phyloP scores from a whole-genome alignment of 805 yeast genomes.

The Hanseniaspora meyeri region DNA sequence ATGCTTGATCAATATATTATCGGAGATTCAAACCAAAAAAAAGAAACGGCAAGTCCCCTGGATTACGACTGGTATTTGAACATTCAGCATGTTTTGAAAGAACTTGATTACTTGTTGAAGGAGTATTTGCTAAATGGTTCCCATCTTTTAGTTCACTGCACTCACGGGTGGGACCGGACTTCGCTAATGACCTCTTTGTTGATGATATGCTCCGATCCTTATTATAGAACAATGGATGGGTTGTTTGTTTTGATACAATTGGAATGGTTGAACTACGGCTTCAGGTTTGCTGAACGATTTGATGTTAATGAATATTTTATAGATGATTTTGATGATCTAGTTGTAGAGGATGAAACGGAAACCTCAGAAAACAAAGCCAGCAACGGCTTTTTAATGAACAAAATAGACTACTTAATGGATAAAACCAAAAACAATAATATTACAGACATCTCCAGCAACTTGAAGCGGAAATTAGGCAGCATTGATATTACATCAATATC shows the following conservation, averaged over 20 bases:
- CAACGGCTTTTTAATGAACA: not conserved
- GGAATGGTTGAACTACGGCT: slow-evolving; percentile 94
- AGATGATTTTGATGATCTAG: not conserved
- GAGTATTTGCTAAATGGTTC: slow-evolving; percentile 74
- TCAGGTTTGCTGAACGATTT: slow-evolving; percentile 69
- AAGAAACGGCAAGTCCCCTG: slow-evolving; percentile 30
- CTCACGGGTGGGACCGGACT: slow-evolving; percentile 98
- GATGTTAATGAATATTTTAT: slow-evolving; percentile 29
- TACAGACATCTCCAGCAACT: not conserved
- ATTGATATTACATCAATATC: not conserved
- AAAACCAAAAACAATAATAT: not conserved
- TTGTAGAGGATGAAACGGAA: not conserved
- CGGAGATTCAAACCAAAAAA: slow-evolving; percentile 56
- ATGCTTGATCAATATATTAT: slow-evolving; percentile 46
- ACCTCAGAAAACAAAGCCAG: not conserved
- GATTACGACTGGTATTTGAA: slow-evolving; percentile 68
- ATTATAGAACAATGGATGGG: slow-evolving; percentile 76
- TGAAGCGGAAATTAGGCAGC: not conserved
- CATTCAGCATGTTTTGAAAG: slow-evolving; percentile 51
- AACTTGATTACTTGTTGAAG: slow-evolving; percentile 66
- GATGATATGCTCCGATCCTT: slow-evolving; percentile 82
- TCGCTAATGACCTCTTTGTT: slow-evolving; percentile 76
- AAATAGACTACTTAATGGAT: not conserved
- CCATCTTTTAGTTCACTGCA: slow-evolving; percentile 80
- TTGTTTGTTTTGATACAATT: slow-evolving; percentile 77